Base-by-base conservation (phyloP, 192 early-diverging fungal species). In the Spinellus fusiger region DNA sequence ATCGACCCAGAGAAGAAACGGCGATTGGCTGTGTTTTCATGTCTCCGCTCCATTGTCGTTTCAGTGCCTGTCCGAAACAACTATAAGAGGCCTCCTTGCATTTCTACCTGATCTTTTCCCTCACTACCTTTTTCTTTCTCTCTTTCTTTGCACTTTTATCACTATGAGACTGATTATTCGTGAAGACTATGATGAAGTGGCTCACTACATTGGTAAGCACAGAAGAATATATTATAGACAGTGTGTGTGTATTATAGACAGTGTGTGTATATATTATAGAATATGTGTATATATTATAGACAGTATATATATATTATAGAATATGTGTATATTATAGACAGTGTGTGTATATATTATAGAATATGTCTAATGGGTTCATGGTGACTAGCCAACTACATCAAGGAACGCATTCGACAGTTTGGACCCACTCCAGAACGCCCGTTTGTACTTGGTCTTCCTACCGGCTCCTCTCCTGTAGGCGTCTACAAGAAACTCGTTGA, bases 401-500 rank as follows among this genome's bases (percentile, higher is more conserved):
- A 84, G 70, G 78, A 86, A 68, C 82, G 91, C 64, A 90, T 93
- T 49, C 74, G 81, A 54, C 81, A 87, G 64, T 93, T 91, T 61
- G 75, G 73, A 32, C 91, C 91, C 31, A 85, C 88, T 31, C 55
- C 79, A 16, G 78, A 86, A 56, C 77, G 83, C 58, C 91, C 91
- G 20, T 93, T 93, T 67, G 91, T 93, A 47, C 80, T 93, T 28
- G 91, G 91, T 49, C 80, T 93, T 23, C 91, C 91, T 44, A 93
- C 91, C 16, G 91, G 91, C 48, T 90, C 89, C n/a, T 91, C 89
- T 4, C 91, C 91, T 20, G 71, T 91, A 31, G 86, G 84, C 56
- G 81, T 87, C 26, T 93, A 93, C 79, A 88, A 86, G 74, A 79
- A 83, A 48, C 73, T 91, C 40, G 91, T 93, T 33, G 71, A 84